Percentiles rank a stretch among this genome's conserved stretches.
Evolutionary conservation across 805 yeast genomes (phyloP).

Genomic region (Candida qinlingensis): DNA sequence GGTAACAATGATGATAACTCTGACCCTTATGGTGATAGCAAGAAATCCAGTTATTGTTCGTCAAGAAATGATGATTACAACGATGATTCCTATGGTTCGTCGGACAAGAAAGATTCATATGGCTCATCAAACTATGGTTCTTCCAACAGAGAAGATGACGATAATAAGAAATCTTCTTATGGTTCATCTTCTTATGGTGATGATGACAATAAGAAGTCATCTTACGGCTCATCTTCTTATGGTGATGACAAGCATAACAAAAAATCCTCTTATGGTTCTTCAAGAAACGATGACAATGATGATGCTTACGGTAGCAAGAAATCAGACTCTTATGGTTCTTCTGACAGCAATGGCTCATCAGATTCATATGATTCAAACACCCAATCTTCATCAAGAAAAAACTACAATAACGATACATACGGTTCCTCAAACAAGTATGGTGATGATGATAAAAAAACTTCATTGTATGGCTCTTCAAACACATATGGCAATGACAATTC

Average conservation of each 20-base stretch:
- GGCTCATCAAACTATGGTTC: conserved; percentile 19
- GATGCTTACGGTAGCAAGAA: conserved; percentile 6
- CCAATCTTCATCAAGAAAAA: too few relatives aligned
- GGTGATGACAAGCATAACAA: neutral
- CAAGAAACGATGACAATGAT: neutral
- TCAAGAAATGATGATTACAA: neutral
- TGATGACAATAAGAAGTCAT: neutral
- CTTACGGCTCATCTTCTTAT: neutral
- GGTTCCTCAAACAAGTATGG: neutral
- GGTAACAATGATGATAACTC: neutral
- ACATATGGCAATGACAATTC: too few relatives aligned
- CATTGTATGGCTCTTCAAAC: neutral
- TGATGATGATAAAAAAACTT: too few relatives aligned
- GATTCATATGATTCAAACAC: neutral
- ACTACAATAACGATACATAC: neutral
- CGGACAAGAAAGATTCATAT: conserved; percentile 7
- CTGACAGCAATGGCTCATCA: neutral
- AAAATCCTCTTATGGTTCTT: neutral
- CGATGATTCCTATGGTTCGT: neutral
- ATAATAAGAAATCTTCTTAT: neutral
- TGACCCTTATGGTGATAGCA: neutral
- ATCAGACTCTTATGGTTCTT: neutral
- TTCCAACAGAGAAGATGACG: conserved; percentile 4
- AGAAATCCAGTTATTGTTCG: neutral
- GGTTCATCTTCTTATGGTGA: conserved; percentile 1